Evolutionary conservation across 768 basidiomycete species (phyloP).

Genomic region (Suillus sp.): DNA sequence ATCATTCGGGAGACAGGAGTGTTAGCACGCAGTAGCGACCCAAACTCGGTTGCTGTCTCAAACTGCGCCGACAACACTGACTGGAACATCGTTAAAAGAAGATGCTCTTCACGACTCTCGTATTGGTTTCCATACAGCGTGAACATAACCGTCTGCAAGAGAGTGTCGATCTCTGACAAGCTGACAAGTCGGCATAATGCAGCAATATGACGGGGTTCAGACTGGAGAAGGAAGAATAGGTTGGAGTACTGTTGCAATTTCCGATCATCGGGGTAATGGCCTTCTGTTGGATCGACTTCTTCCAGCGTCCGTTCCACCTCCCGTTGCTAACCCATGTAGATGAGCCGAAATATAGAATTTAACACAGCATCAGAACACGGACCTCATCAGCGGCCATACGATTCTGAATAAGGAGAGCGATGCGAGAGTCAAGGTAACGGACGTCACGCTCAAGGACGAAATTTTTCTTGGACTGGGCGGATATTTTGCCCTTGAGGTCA

Average conservation of each 20-base stretch:
- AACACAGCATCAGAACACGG: conserved; percentile 28
- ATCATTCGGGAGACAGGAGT: conserved; percentile 99
- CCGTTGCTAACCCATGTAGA: conserved; percentile 63
- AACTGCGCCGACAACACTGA: conserved; percentile 98
- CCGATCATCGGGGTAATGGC: conserved; percentile 92
- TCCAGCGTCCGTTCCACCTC: conserved; percentile 95
- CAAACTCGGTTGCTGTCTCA: conserved; percentile 98
- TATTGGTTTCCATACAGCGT: conserved; percentile 99
- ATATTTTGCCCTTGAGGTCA: conserved; percentile 95
- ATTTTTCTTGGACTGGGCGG: conserved; percentile 99
- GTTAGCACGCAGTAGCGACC: conserved; percentile 97
- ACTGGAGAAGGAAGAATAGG: conserved; percentile 97
- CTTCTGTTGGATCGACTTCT: conserved; percentile 92
- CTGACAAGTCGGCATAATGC: conserved; percentile 95
- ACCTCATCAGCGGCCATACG: conserved; percentile 97
- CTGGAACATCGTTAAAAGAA: conserved; percentile 99
- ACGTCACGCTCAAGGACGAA: conserved; percentile 99
- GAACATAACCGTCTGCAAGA: conserved; percentile 99
- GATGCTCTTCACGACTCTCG: conserved; percentile 96
- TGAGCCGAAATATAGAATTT: conserved; percentile 12
- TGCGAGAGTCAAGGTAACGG: conserved; percentile 95
- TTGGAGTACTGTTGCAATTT: conserved; percentile 96
- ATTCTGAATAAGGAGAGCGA: conserved; percentile 97
- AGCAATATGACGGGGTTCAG: conserved; percentile 96
- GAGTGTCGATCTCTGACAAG: conserved; percentile 95